Base-by-base conservation (phyloP, 1,139 yeast species). In the Kluyveromyces sp. region DNA sequence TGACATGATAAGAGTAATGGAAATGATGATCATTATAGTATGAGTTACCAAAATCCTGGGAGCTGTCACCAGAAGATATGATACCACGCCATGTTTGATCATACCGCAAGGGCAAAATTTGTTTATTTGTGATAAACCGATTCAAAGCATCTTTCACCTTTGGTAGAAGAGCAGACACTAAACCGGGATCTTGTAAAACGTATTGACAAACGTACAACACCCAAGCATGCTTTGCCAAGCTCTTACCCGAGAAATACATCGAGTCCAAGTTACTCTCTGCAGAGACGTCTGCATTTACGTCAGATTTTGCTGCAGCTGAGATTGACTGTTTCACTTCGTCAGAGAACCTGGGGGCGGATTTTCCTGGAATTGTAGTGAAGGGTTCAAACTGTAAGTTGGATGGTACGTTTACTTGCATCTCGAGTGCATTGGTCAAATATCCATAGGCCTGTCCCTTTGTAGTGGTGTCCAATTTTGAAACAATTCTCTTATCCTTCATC, bases 1-100 rank as follows among this genome's bases (percentile, higher is more conserved):
- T 83, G 34, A 83, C 73, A 55, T 80, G 87, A 53, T 83, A 83
- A 1, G 87, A 86, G 56, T 82, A 83, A 63, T 83, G 92, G 69
- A 83, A 83, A 62, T 83, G 92, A 55, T 83, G 94, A 55, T 83
- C 94, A 55, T 83, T 83, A 58, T 83, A 83, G 56, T 76, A 79
- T 9, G 88, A 72, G 56, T 83, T 83, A 43, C 94, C 94, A 59
- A 79, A 83, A 66, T 83, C 94, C 48, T 67, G 69, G 30, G 69
- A 64, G 35, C 67, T 62, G 39, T 65, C 66, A 0, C 88, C 85
- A 0, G 82, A 73, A 0, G 89, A 81, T 12, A 81, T 71, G 8
- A 83, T 57, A n/a, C 94, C 94, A 56, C 77, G 78, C 88, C 89
- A 83, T 1, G 76, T 68, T 1, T 70, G 68, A 49, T 83, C 92